Evolutionary conservation across 1,284 basidiomycete species (phyloP), one percentile per base, ranked within the genome.

Genomic region (Rhodotorula sp.): DNA sequence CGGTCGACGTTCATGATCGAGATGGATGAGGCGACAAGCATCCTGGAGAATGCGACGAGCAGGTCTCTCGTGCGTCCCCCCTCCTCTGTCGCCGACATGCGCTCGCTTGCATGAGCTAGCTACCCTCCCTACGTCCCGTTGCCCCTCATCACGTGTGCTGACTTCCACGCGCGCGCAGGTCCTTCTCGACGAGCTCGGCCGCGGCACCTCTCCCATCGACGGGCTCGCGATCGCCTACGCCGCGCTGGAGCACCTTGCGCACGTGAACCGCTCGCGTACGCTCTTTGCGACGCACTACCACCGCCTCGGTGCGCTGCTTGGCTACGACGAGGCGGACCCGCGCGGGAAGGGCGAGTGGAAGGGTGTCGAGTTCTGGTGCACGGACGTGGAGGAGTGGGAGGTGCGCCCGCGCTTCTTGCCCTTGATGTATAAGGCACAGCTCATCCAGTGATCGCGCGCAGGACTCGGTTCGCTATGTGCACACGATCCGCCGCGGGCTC

Each of bases 231-330:
- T 99, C 59, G 94, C 95, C 1, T 98, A 93, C 80, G 91, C 93
- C 0, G 89, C 94, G 2, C 84, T 97, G 22, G 88, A 94, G 79
- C 89, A 96, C 79, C 86, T 99, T 25, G 83, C 90, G 56, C 82
- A 85, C 27, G 83, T 86, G n/a, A 94, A 92, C 78, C 83, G 85
- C 64, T 94, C 91, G 80, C 87, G 94, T 34, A 87, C 91, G 3
- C 83, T 99, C 37, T 99, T 99, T 80, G 96, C 97, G 5, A 99
- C 96, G 21, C 96, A 99, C 82, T 97, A 97, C 79, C 94, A 98
- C 80, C 94, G 97, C 79, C 83, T 99, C 21, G 90, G 90, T 3
- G 89, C 92, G 87, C 64, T 82, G 27, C 84, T 96, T 29, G 88
- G 88, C 0, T 87, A 88, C 77, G 80, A 80, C 25, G 77, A 83